These are phyloP conservation scores for Coemansia sp. DNA, from an alignment of 192 early-diverging fungal genomes.

Conservation along the genomic window DNA sequence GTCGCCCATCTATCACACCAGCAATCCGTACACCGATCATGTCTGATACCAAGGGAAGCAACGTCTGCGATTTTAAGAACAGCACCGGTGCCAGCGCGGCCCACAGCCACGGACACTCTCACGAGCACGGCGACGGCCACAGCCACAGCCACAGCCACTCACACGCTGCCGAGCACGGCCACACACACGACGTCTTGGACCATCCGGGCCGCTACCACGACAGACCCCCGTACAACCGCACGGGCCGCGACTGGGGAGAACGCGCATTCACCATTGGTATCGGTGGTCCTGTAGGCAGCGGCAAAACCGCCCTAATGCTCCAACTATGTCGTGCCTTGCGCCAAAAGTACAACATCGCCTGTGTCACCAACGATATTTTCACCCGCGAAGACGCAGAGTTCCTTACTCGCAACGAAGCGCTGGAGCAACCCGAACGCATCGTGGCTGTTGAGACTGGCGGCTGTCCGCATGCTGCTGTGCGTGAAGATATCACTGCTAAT, in stretches of 20 bases:
- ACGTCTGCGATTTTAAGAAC: slow-evolving; percentile 46
- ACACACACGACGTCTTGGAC: slow-evolving; percentile 90
- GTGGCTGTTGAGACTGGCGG: slow-evolving; percentile 94
- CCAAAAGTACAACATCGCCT: slow-evolving; percentile 80
- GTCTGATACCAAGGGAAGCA: slow-evolving; percentile 2
- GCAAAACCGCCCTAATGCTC: slow-evolving; percentile 93
- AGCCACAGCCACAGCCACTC: slow-evolving; percentile 59
- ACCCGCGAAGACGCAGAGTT: slow-evolving; percentile 97
- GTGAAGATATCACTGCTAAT: slow-evolving; percentile 96
- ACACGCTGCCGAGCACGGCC: slow-evolving; percentile 74
- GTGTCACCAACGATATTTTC: slow-evolving; percentile 98
- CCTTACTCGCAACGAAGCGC: slow-evolving; percentile 83
- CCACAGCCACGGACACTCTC: slow-evolving; percentile 16
- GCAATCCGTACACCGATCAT: slow-evolving; percentile 6
- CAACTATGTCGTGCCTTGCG: slow-evolving; percentile 83
- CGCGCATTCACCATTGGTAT: slow-evolving; percentile 94
- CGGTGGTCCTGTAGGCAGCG: slow-evolving; percentile 93
- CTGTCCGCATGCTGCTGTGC: slow-evolving; percentile 93
- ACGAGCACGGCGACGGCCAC: slow-evolving; percentile 45
- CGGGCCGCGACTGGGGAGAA: slow-evolving; percentile 84
- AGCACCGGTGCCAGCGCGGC: slow-evolving; percentile 1
- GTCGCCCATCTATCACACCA: background rate
- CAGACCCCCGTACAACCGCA: slow-evolving; percentile 71
- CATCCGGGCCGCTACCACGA: slow-evolving; percentile 81
- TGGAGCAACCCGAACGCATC: slow-evolving; percentile 80